phyloP scores from a whole-genome alignment of 176 grass and related monocot species.

The Carex parvula region DNA sequence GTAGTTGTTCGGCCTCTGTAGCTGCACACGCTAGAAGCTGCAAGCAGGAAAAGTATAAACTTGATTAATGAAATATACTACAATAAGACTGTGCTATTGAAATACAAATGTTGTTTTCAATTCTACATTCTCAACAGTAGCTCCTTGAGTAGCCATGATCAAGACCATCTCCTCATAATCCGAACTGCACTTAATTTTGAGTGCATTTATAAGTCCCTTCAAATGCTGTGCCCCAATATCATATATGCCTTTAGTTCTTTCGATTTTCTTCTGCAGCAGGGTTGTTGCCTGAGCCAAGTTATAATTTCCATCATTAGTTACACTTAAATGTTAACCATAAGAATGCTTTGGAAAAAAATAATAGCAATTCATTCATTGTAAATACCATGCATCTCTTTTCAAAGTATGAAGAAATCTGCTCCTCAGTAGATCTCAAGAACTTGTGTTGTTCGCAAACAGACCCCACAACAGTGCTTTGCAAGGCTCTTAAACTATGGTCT shows the following conservation, averaged over 20 bases:
- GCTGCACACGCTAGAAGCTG: slow-evolving; percentile 61
- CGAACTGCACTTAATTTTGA: slow-evolving; percentile 34
- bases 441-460: slow-evolving; percentile 54
- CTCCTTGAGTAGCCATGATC: slow-evolving; percentile 42
- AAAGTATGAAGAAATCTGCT: slow-evolving; percentile 56
- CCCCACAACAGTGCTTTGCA: slow-evolving; percentile 51
- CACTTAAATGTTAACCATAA: slow-evolving; percentile 6
- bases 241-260: slow-evolving; percentile 50
- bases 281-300: slow-evolving; percentile 45
- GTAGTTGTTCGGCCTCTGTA: slow-evolving; percentile 60
- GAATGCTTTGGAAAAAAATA: slow-evolving; percentile 7
- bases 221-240: slow-evolving; percentile 46
- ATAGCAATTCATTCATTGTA: slow-evolving; percentile 14
- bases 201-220: slow-evolving; percentile 40
- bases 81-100: neutral
- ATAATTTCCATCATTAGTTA: slow-evolving; percentile 22
- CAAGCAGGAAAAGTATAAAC: slow-evolving; percentile 26
- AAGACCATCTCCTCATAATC: slow-evolving; percentile 48
- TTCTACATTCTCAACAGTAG: slow-evolving; percentile 61
- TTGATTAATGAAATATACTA: slow-evolving; percentile 24
- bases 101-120: slow-evolving; percentile 10
- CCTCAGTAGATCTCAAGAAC: slow-evolving; percentile 52
- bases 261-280: slow-evolving; percentile 51
- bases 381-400: slow-evolving; percentile 54
- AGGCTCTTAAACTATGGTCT: slow-evolving; percentile 45